Percentiles rank a stretch among this genome's conserved stretches.
phyloP scores from a whole-genome alignment of 2,329 filamentous ascomycete genomes.

The Phialophora expanda region DNA sequence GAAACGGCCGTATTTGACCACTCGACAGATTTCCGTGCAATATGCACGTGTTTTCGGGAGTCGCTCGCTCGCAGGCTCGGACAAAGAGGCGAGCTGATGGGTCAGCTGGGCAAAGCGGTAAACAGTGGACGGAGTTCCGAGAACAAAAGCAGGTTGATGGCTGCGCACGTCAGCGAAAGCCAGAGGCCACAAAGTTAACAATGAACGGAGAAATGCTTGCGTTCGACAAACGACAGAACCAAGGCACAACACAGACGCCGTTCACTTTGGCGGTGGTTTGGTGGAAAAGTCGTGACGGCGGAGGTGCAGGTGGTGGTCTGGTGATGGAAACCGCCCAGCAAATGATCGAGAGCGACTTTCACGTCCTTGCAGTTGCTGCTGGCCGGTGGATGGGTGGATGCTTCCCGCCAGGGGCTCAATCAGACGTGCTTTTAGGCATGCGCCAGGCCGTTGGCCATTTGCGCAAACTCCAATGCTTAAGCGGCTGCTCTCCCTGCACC shows the following conservation, averaged over 20 bases:
- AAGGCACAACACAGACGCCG: background rate
- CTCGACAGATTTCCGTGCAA: slow-evolving; percentile 8
- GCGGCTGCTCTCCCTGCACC: slow-evolving; percentile 10
- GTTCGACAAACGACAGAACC: slow-evolving; percentile 11
- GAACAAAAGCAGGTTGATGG: slow-evolving; percentile 16
- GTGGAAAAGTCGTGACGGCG: slow-evolving; percentile 9
- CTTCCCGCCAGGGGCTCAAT: slow-evolving; percentile 22
- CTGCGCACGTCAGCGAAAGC: slow-evolving; percentile 19
- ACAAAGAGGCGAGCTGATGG: slow-evolving; percentile 18
- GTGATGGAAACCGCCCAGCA: slow-evolving; percentile 20
- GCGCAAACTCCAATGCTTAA: slow-evolving; percentile 14
- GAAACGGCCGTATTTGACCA: slow-evolving; percentile 4
- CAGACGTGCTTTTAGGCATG: slow-evolving; percentile 10
- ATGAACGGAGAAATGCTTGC: slow-evolving; percentile 6
- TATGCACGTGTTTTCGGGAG: slow-evolving; percentile 6
- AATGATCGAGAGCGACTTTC: background rate
- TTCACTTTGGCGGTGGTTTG: slow-evolving; percentile 10
- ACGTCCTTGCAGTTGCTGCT: slow-evolving; percentile 15
- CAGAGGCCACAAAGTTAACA: slow-evolving; percentile 6
- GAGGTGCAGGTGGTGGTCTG: slow-evolving; percentile 7
- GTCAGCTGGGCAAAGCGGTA: slow-evolving; percentile 17
- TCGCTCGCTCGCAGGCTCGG: slow-evolving; percentile 2
- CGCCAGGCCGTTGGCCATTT: slow-evolving; percentile 9
- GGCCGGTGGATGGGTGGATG: slow-evolving; percentile 6
- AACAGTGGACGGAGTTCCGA: slow-evolving; percentile 14